phyloP scores from a whole-genome alignment of 1,284 basidiomycete genomes.

The Stereum hirsutum region DNA sequence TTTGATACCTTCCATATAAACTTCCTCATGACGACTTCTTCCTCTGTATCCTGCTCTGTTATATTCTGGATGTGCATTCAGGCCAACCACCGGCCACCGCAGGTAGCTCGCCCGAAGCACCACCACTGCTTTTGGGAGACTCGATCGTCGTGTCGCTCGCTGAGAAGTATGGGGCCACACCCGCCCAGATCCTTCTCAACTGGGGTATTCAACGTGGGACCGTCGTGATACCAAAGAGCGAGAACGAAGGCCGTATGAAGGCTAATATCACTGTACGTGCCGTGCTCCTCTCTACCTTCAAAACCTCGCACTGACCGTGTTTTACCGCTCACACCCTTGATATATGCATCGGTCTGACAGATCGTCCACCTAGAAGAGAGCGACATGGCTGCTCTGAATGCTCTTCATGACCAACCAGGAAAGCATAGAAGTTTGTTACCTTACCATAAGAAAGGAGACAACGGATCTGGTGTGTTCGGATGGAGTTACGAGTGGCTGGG shows the following conservation, averaged over 20 bases:
- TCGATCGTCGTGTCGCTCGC: constrained; percentile 27
- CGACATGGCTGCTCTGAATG: constrained; percentile 29
- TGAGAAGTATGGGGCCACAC: constrained; percentile 30
- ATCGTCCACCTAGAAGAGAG: constrained; percentile 25
- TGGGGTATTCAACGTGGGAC: constrained; percentile 39
- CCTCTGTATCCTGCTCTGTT: neutral
- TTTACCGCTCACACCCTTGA: no score
- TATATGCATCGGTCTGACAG: neutral
- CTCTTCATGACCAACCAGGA: constrained; percentile 32
- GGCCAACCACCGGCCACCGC: neutral
- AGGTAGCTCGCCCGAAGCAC: neutral
- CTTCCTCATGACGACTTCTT: neutral
- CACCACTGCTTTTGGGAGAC: constrained; percentile 6
- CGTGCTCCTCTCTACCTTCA: constrained; percentile 2
- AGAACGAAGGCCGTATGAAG: constrained; percentile 34
- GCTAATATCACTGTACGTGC: constrained; percentile 34
- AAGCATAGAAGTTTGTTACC: constrained; percentile 34
- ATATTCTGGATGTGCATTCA: no score
- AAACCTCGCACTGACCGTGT: neutral
- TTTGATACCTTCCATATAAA: neutral
- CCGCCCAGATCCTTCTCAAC: constrained; percentile 43
- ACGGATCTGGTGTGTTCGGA: constrained; percentile 30
- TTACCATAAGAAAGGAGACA: constrained; percentile 15
- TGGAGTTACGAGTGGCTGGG: constrained; percentile 43
- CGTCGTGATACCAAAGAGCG: constrained; percentile 39